These are phyloP conservation scores for Penicillium sp. DNA, from an alignment of 2,329 filamentous ascomycete genomes.

Conservation along the genomic window DNA sequence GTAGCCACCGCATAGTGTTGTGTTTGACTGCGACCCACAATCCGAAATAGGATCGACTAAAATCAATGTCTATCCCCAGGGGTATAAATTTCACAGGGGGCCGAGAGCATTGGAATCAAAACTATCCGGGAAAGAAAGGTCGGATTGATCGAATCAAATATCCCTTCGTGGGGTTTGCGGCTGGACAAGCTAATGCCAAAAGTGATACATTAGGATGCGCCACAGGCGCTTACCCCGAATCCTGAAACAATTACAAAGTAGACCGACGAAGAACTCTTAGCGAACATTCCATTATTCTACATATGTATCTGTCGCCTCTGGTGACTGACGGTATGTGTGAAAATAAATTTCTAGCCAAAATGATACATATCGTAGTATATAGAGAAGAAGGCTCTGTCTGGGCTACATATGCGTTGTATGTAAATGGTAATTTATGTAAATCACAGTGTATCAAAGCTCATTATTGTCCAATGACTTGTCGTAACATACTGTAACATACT, in stretches of 20 bases:
- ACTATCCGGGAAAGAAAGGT: background rate
- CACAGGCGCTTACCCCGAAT: background rate
- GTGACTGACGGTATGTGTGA: too few species aligned
- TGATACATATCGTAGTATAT: too few species aligned
- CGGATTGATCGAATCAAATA: background rate
- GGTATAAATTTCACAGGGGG: background rate
- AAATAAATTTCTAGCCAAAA: too few species aligned
- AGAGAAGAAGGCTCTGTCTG: too few species aligned
- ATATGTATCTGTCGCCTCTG: too few species aligned
- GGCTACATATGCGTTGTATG: too few species aligned
- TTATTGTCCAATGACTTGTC: too few species aligned
- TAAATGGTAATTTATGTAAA: too few species aligned
- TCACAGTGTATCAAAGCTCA: too few species aligned
- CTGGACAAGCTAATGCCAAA: background rate
- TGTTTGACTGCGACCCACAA: background rate
- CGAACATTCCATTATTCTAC: too few species aligned
- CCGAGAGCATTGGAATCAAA: background rate
- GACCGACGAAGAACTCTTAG: background rate
- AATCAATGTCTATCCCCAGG: background rate
- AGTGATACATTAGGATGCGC: background rate
- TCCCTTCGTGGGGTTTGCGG: background rate
- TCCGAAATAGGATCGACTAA: background rate
- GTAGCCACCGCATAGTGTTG: background rate
- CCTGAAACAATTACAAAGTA: background rate
- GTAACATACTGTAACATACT: too few species aligned